Base-by-base conservation (phyloP, 768 basidiomycete genomes). In the Hericium coralloides region DNA sequence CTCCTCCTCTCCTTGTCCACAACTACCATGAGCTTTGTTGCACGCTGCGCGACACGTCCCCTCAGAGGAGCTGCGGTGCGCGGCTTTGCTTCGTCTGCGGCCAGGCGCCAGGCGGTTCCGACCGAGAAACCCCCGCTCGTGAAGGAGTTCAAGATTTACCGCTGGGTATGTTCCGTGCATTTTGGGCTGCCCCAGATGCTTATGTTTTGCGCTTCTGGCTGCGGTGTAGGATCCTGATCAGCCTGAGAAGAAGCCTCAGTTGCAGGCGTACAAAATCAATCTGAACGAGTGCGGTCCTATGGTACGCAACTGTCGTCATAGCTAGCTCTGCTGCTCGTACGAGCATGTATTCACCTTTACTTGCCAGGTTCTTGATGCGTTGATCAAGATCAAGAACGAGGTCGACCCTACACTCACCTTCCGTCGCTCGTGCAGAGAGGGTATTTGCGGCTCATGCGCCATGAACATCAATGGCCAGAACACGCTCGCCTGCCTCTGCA, bases 351-450 rank as follows among this genome's bases (percentile, higher is more conserved):
- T 26, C 12, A 10, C 39, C 12, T 39, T 31, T 31, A 38, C n/a
- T 26, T 20, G 26, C 53, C 57, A 86, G 86, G 72, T 94, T 54
- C 85, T 95, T 56, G 92, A 95, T 65, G 92, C 91, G 2, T 83
- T 95, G 64, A 97, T 98, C 75, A 98, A 98, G 76, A 98, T 99
- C 70, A 99, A 99, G 83, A 98, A 97, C 72, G 95, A 98, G 71
- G 68, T 95, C 26, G 97, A 98, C 75, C 90, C 95, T 2, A 98
- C 95, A 1, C 79, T 99, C 36, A 98, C 95, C 5, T 98, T 99
- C 79, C 84, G 97, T 43, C 81, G 93, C 43, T 91, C 88, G 18
- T 95, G 92, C 76, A 74, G 92, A 56, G 92, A 95, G 75, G 93
- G 95, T 56, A 98, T 99, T 65, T 99, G 95, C 66, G 95, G 95